Conservation (phyloP, 345 rosid species). For the Eucalyptus brandiana region DNA sequence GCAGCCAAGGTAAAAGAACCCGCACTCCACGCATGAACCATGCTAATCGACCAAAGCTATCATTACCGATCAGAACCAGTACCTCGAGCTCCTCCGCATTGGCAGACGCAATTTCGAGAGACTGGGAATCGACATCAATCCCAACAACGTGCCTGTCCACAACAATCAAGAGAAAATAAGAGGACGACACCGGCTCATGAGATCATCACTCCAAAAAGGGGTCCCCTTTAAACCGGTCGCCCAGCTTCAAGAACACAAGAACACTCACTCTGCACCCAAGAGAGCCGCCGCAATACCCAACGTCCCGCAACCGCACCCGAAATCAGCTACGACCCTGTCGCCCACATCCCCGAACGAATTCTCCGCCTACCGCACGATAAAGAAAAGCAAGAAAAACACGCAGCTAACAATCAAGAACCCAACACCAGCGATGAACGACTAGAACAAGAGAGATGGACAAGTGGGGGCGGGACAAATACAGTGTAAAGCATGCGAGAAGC, state of each 20-base stretch:
- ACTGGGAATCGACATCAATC: conserved; percentile 63
- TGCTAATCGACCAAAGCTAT: not conserved
- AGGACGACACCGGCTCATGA: not conserved
- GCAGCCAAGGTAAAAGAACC: not conserved
- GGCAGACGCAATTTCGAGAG: conserved; percentile 59
- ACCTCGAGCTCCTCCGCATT: conserved; percentile 94
- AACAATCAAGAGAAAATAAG: not conserved
- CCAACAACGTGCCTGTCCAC: conserved; percentile 61
- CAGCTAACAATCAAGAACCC: not conserved
- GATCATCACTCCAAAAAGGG: not conserved
- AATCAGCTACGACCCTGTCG: conserved; percentile 77
- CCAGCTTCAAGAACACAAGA: not conserved
- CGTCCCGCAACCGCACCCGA: conserved; percentile 95
- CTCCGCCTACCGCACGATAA: conserved; percentile 45
- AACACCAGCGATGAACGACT: not conserved
- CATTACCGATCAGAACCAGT: not conserved
- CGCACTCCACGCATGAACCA: not conserved
- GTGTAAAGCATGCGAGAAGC: conserved; percentile 94
- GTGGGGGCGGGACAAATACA: conserved; percentile 6
- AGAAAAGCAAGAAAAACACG: not conserved
- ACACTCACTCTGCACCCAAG: conserved; percentile 77
- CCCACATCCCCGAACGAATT: conserved; percentile 76
- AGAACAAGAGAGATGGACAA: not conserved
- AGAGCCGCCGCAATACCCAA: conserved; percentile 82
- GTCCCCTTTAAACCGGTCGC: not conserved